Evolutionary conservation across 2,329 filamentous ascomycete genomes (phyloP).

Genomic region (Hypoxylon sp.): DNA sequence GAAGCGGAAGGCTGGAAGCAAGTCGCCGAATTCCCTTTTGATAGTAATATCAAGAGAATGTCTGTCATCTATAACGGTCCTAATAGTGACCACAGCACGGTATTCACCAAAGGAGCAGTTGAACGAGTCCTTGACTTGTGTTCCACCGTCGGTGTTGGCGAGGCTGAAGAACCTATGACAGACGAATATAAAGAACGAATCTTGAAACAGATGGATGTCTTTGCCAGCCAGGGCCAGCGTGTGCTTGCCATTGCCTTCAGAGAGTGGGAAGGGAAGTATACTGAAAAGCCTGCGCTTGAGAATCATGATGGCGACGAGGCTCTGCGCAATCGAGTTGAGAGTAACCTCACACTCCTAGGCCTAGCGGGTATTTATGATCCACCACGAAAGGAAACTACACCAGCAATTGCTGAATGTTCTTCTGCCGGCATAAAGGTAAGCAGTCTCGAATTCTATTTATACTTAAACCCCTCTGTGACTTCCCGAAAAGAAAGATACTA

Average conservation of each 20-base stretch:
- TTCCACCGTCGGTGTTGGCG: constrained; percentile 62
- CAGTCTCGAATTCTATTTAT: background rate
- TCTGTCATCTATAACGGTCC: constrained; percentile 77
- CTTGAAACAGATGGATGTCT: constrained; percentile 68
- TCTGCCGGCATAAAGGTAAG: constrained; percentile 77
- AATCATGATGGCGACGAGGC: constrained; percentile 58
- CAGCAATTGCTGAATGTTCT: constrained; percentile 78
- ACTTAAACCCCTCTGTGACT: background rate
- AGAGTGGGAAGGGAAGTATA: constrained; percentile 67
- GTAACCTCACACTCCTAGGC: constrained; percentile 80
- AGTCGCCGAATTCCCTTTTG: constrained; percentile 82
- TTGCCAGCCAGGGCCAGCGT: constrained; percentile 78
- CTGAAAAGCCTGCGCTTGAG: constrained; percentile 43
- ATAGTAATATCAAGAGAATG: constrained; percentile 85
- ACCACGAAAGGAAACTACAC: constrained; percentile 83
- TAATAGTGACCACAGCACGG: constrained; percentile 62
- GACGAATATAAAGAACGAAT: constrained; percentile 66
- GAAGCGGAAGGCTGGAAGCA: constrained; percentile 72
- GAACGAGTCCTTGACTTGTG: constrained; percentile 73
- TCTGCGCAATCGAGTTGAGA: constrained; percentile 75
- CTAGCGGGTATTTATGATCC: constrained; percentile 90
- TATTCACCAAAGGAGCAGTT: constrained; percentile 75
- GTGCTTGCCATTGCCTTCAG: constrained; percentile 80
- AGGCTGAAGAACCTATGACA: constrained; percentile 62
- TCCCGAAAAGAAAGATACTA: constrained; percentile 3